Evolutionary conservation across 129 eudicot species (phyloP).

Genomic region (Chrysanthemum lavandulifolium): DNA sequence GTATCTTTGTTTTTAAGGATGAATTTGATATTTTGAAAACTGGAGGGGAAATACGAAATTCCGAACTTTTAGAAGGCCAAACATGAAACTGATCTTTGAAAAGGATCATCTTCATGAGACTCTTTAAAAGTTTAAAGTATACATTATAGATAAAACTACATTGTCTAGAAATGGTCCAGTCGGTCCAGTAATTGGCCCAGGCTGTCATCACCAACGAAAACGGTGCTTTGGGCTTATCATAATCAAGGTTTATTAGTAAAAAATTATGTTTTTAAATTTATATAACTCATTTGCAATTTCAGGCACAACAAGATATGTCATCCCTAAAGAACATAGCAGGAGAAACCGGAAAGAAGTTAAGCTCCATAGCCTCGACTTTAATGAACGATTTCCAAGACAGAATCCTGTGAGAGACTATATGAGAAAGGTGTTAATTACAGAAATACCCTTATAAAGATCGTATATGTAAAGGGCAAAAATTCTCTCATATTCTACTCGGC

Average conservation of each 20-base stretch:
- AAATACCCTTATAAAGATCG: constrained; percentile 25
- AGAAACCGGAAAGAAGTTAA: constrained; percentile 88
- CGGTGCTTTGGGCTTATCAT: neutral
- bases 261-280: neutral
- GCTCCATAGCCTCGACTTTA: constrained; percentile 73
- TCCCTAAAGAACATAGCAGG: constrained; percentile 92
- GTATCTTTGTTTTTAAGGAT: neutral
- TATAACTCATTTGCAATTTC: constrained; percentile 16
- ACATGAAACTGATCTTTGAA: too few species aligned
- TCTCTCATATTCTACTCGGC: constrained; percentile 14
- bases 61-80: too few species aligned
- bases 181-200: neutral
- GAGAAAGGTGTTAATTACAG: constrained; percentile 27
- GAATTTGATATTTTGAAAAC: neutral
- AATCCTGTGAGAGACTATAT: constrained; percentile 47
- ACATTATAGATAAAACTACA: too few species aligned
- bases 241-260: neutral
- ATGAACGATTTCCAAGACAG: constrained; percentile 90
- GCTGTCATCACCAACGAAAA: neutral
- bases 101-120: too few species aligned
- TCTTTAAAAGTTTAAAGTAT: too few species aligned
- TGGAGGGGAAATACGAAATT: constrained; percentile 8
- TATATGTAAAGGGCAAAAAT: constrained; percentile 18
- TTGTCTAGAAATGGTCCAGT: neutral
- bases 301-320: constrained; percentile 98